Evolutionary conservation across 2,329 filamentous ascomycete genomes (phyloP).

Genomic region (Bertia moriformis): DNA sequence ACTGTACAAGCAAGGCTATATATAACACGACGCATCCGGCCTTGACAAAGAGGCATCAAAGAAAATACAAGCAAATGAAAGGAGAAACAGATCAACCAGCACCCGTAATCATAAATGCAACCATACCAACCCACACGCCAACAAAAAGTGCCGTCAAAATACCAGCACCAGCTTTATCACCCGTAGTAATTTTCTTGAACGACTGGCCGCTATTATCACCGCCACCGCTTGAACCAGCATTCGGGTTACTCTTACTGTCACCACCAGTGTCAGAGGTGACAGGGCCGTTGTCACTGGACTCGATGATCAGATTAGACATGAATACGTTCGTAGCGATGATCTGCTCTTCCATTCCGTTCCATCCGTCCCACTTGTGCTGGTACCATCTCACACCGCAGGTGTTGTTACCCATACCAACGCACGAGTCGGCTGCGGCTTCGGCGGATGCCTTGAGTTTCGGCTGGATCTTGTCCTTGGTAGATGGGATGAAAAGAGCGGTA

Average conservation of each 20-base stretch:
- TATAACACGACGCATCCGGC: too few species aligned
- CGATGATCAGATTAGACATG: conserved; percentile 1
- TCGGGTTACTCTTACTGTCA: neutral
- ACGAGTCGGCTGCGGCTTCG: conserved; percentile 14
- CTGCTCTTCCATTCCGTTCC: conserved; percentile 16
- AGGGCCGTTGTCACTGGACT: neutral
- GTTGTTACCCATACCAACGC: conserved; percentile 12
- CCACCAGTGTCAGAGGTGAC: neutral
- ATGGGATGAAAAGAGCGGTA: conserved; percentile 18
- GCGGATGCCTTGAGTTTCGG: conserved; percentile 14
- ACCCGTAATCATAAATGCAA: neutral
- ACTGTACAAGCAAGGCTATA: too few species aligned
- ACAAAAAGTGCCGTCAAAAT: neutral
- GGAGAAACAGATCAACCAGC: neutral
- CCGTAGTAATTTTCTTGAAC: neutral
- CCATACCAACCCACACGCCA: neutral
- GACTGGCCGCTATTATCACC: neutral
- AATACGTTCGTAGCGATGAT: conserved; percentile 18
- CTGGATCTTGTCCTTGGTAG: conserved; percentile 11
- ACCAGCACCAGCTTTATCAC: neutral
- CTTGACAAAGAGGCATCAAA: too few species aligned
- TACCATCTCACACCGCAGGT: conserved; percentile 17
- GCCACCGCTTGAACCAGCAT: neutral
- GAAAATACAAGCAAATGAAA: neutral
- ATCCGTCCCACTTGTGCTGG: conserved; percentile 15